Percentiles rank a stretch among this genome's conserved stretches.
These are phyloP conservation scores for Candida argentea DNA, from an alignment of 805 yeast species.

Conservation along the genomic window DNA sequence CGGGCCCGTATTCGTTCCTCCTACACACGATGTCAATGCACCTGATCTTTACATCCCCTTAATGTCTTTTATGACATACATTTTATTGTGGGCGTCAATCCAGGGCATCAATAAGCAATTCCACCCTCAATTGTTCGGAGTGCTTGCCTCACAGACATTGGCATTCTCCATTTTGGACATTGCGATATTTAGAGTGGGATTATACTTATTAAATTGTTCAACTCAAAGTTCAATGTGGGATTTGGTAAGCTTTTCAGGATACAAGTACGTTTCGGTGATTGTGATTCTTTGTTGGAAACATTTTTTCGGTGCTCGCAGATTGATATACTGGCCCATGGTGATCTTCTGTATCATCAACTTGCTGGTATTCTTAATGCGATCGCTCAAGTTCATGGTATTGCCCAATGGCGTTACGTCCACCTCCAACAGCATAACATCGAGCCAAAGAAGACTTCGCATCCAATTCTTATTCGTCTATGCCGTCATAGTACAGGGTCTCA, in stretches of 20 bases:
- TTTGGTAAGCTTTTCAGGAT: constrained; percentile 81
- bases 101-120: constrained; percentile 84
- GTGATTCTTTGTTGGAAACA: constrained; percentile 45
- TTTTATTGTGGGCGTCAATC: constrained; percentile 70
- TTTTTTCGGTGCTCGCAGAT: constrained; percentile 25
- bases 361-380: constrained; percentile 55
- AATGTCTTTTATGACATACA: constrained; percentile 86
- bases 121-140: constrained; percentile 88
- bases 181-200: constrained; percentile 63
- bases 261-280: constrained; percentile 80
- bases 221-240: constrained; percentile 63
- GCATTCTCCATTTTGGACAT: constrained; percentile 77
- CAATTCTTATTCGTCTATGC: constrained; percentile 83
- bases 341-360: constrained; percentile 34
- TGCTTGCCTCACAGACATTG: constrained; percentile 74
- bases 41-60: constrained; percentile 95
- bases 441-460: constrained; percentile 69
- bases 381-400: constrained; percentile 56
- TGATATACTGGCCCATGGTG: constrained; percentile 24
- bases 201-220: constrained; percentile 66
- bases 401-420: constrained; percentile 36
- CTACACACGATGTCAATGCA: constrained; percentile 81
- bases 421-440: constrained; percentile 48
- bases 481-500: constrained; percentile 64
- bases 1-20: constrained; percentile 47